phyloP scores from a whole-genome alignment of 805 yeast genomes.

The Pichia scutulata region DNA sequence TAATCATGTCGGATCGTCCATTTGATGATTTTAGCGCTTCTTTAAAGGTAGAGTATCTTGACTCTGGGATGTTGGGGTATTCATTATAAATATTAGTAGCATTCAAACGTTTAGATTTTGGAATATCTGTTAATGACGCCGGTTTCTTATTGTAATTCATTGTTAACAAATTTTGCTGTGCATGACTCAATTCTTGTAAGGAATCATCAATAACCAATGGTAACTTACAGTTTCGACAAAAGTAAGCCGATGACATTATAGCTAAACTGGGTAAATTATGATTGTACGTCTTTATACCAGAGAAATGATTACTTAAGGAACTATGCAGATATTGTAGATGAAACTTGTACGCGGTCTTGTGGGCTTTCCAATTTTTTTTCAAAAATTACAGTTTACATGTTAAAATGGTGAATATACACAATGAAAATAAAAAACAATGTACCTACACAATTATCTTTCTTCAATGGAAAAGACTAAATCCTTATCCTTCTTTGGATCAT shows the following conservation, averaged over 20 bases:
- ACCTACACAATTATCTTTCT: constrained; percentile 28
- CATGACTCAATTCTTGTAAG: constrained; percentile 40
- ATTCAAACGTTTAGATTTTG: not conserved
- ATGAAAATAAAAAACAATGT: not conserved
- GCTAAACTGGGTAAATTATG: no score
- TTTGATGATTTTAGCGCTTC: constrained; percentile 23
- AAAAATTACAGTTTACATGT: not conserved
- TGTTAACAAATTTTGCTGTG: constrained; percentile 48
- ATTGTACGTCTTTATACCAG: no score
- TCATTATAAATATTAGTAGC: constrained; percentile 18
- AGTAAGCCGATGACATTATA: constrained; percentile 3
- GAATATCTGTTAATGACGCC: not conserved
- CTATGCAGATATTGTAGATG: no score
- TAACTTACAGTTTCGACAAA: constrained; percentile 57
- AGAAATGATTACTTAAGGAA: no score
- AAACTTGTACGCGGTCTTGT: not conserved
- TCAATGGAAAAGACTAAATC: constrained; percentile 47
- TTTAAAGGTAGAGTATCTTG: constrained; percentile 31
- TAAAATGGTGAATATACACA: not conserved
- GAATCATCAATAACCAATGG: constrained; percentile 53
- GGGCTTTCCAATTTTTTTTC: not conserved
- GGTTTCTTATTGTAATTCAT: constrained; percentile 25
- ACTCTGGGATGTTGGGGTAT: constrained; percentile 30
- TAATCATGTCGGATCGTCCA: constrained; percentile 16
- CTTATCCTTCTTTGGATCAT: constrained; percentile 58